phyloP scores from a whole-genome alignment of 2,329 filamentous ascomycete species.

The Cladophialophora exuberans region DNA sequence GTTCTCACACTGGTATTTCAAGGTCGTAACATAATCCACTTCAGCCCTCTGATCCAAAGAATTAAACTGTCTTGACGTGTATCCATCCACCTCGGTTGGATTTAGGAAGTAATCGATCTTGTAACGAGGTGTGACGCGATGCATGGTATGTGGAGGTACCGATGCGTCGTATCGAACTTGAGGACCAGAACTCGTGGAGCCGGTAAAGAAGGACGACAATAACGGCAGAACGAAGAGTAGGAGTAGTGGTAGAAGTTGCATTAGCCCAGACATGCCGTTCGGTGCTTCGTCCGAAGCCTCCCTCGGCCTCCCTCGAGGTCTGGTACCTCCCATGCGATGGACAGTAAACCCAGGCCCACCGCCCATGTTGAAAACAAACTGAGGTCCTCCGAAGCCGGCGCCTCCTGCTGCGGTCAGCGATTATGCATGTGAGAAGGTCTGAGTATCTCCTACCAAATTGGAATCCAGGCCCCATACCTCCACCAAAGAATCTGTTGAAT shows the following conservation, averaged over 20 bases:
- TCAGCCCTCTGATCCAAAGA: constrained; percentile 81
- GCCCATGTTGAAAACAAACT: constrained; percentile 94
- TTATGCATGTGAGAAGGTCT: not conserved
- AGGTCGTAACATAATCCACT: constrained; percentile 66
- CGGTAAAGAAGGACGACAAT: constrained; percentile 75
- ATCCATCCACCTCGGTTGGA: constrained; percentile 73
- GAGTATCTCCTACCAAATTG: constrained; percentile 61
- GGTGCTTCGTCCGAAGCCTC: constrained; percentile 59
- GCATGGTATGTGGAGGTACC: constrained; percentile 70
- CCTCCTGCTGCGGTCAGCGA: constrained; percentile 44
- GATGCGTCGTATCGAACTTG: constrained; percentile 75
- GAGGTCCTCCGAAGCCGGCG: constrained; percentile 74
- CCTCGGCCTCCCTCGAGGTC: constrained; percentile 75
- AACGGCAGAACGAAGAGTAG: constrained; percentile 86
- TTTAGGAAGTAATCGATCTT: constrained; percentile 85
- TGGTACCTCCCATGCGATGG: constrained; percentile 87
- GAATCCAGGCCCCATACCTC: constrained; percentile 62
- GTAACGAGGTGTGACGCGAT: constrained; percentile 70
- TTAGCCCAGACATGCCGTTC: constrained; percentile 61
- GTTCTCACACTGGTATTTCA: constrained; percentile 73
- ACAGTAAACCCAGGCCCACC: constrained; percentile 90
- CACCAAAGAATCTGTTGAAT: constrained; percentile 95
- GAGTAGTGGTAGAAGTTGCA: constrained; percentile 81
- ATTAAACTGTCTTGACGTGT: constrained; percentile 68
- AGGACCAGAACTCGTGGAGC: constrained; percentile 62